Conservation (phyloP, 805 yeast genomes). For the Candida suzukii region DNA sequence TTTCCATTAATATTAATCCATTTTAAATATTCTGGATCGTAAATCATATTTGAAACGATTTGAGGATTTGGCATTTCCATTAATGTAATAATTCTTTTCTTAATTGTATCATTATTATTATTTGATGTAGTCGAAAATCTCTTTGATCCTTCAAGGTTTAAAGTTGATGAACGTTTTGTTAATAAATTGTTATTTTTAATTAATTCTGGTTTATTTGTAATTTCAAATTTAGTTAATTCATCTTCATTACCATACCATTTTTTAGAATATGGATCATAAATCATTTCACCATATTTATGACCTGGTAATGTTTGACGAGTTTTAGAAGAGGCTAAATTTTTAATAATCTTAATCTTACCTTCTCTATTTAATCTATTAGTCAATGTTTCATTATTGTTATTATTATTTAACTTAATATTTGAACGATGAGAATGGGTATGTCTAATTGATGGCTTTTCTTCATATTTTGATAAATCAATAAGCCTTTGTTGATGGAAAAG, state of each 20-base stretch:
- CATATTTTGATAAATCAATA: slow-evolving; percentile 19
- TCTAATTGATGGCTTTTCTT: slow-evolving; percentile 12
- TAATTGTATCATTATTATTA: slow-evolving; percentile 10
- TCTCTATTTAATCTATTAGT: slow-evolving; percentile 20
- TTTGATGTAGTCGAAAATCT: not conserved
- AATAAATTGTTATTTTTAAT: slow-evolving; percentile 13
- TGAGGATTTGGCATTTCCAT: slow-evolving; percentile 26
- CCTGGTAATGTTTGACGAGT: slow-evolving; percentile 21
- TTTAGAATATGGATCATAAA: slow-evolving; percentile 41
- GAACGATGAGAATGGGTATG: not conserved
- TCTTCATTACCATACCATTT: slow-evolving; percentile 65
- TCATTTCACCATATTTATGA: slow-evolving; percentile 36
- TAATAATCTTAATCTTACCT: slow-evolving; percentile 23
- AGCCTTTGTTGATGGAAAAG: slow-evolving; percentile 16
- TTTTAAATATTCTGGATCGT: slow-evolving; percentile 46
- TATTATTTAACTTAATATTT: not conserved
- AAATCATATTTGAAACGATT: slow-evolving; percentile 48
- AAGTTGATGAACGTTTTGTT: not conserved
- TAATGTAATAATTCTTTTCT: not conserved
- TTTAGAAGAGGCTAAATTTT: slow-evolving; percentile 19
- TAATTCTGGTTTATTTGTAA: slow-evolving; percentile 29
- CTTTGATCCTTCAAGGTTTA: not conserved
- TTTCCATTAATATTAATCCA: slow-evolving; percentile 49
- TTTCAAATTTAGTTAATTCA: slow-evolving; percentile 46
- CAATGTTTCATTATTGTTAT: slow-evolving; percentile 6